Conservation (phyloP, 73 alveolate species). For the Paramecium sonneborni region DNA sequence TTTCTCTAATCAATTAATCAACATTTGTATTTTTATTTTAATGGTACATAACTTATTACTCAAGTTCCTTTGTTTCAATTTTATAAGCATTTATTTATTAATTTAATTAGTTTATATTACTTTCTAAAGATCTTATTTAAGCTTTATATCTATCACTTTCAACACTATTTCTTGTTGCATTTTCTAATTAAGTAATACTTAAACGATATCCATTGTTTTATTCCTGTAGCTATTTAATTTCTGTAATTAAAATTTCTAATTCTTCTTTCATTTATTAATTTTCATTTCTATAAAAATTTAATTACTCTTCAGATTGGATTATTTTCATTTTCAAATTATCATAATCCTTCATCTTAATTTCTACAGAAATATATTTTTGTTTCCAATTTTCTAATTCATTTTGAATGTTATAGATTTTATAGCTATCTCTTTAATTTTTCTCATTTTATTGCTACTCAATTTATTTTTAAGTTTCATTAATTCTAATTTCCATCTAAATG, state of each 20-base stretch:
- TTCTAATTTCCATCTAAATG: constrained; percentile 38
- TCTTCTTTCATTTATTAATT: constrained; percentile 26
- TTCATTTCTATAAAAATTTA: background rate
- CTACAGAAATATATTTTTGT: background rate
- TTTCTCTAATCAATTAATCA: background rate
- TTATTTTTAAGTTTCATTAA: constrained; percentile 32
- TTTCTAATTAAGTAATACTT: background rate
- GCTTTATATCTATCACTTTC: background rate
- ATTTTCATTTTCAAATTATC: background rate
- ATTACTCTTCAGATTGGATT: background rate
- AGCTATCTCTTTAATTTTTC: background rate
- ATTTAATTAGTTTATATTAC: background rate
- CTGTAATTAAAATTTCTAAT: constrained; percentile 3
- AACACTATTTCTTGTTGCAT: background rate
- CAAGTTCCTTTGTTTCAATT: background rate
- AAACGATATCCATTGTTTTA: background rate
- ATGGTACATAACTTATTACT: background rate
- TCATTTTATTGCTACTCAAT: constrained; percentile 7
- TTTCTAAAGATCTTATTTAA: background rate
- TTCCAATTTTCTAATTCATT: background rate
- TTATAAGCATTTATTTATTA: background rate
- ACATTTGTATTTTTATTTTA: background rate
- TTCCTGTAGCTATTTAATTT: constrained; percentile 13
- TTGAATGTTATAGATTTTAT: background rate
- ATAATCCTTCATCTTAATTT: constrained; percentile 39